phyloP scores from a whole-genome alignment of 1,284 basidiomycete genomes.

The Cystobasidiaceae sp. region DNA sequence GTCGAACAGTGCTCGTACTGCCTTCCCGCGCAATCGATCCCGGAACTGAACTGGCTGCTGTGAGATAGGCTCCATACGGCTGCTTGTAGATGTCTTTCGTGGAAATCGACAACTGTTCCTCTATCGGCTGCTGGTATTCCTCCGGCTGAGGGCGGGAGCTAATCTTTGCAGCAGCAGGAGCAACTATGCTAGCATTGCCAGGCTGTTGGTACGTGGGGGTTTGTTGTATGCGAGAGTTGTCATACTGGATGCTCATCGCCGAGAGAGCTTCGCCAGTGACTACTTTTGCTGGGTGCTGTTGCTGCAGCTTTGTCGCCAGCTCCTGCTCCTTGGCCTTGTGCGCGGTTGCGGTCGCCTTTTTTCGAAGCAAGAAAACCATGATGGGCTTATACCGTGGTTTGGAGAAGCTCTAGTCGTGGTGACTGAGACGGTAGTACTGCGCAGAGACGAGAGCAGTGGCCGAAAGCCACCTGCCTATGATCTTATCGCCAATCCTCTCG shows the following conservation, averaged over 20 bases:
- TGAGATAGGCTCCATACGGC: neutral
- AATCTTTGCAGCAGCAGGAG: neutral
- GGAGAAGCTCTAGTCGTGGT: neutral
- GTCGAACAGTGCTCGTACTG: neutral
- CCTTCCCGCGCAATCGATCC: neutral
- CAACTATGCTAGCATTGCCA: neutral
- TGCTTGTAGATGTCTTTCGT: neutral
- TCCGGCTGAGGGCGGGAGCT: neutral
- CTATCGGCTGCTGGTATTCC: neutral
- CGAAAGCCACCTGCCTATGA: constrained; percentile 14
- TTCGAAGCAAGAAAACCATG: constrained; percentile 23
- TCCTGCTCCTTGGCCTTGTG: constrained; percentile 4
- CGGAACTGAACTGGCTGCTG: neutral
- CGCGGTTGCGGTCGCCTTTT: constrained; percentile 13
- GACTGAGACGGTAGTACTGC: neutral
- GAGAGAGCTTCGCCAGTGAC: constrained; percentile 17
- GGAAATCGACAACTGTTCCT: neutral
- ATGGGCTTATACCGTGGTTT: neutral
- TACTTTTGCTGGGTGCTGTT: neutral
- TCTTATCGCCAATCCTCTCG: too few relatives aligned
- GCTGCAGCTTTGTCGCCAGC: neutral
- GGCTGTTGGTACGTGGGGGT: constrained; percentile 23
- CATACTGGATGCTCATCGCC: constrained; percentile 29
- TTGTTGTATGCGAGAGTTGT: constrained; percentile 1
- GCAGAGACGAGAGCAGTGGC: neutral